phyloP scores from a whole-genome alignment of 2,329 filamentous ascomycete species.

The Tolypocladium guangdongense region DNA sequence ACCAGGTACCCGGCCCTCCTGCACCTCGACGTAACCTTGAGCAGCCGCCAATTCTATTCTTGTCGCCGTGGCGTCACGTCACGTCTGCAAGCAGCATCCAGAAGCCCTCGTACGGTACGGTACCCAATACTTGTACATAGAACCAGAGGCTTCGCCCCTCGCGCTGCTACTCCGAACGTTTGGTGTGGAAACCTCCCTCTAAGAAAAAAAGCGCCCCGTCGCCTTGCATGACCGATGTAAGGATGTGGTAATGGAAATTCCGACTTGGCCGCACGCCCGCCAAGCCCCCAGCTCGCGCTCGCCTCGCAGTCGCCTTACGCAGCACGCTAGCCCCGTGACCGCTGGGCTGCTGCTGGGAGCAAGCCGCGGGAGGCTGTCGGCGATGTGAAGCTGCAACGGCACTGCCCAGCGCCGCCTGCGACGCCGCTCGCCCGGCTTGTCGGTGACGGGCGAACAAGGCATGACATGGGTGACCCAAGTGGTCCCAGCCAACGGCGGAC shows the following conservation, averaged over 20 bases:
- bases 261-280: not conserved
- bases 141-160: no score
- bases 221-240: not conserved
- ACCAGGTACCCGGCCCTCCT: no score
- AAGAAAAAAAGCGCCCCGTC: not conserved
- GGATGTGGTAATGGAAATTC: slow-evolving; percentile 8
- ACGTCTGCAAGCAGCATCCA: no score
- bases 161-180: not conserved
- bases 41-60: no score
- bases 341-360: not conserved
- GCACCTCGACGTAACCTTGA: no score
- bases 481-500: not conserved
- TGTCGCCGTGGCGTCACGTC: no score
- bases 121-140: no score
- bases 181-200: not conserved
- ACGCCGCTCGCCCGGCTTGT: not conserved
- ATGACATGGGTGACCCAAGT: not conserved
- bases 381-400: not conserved
- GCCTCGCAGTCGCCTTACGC: not conserved
- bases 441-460: not conserved
- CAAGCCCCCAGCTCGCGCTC: not conserved
- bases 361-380: not conserved
- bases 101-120: no score
- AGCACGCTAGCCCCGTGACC: not conserved
- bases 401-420: not conserved